A percentile compares a stretch with the other conserved stretches of the same genome.
phyloP scores from a whole-genome alignment of 1,139 yeast species.

The Candida albicans region DNA sequence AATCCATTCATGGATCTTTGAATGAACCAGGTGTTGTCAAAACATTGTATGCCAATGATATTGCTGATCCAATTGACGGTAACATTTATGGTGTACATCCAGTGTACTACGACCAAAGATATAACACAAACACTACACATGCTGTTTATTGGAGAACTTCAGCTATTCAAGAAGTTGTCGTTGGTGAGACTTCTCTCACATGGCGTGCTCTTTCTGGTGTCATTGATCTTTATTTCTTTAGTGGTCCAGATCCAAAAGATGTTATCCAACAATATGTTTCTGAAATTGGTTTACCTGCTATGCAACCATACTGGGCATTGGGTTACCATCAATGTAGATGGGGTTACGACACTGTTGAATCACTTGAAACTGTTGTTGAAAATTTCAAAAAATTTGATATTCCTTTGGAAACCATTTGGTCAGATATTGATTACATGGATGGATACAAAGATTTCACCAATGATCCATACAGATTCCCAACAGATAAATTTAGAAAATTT shows the following conservation, averaged over 20 bases:
- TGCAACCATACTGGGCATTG: constrained; percentile 26
- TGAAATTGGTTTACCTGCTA: constrained; percentile 22
- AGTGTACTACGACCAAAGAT: constrained; percentile 23
- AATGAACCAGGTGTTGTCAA: constrained; percentile 28
- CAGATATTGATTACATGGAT: constrained; percentile 28
- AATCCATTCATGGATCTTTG: constrained; percentile 28
- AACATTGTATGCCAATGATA: constrained; percentile 24
- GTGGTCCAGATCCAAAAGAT: constrained; percentile 31
- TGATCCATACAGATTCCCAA: constrained; percentile 26
- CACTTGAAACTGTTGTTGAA: constrained; percentile 19
- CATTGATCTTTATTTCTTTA: constrained; percentile 32
- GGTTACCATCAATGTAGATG: constrained; percentile 27
- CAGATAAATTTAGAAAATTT: constrained; percentile 20
- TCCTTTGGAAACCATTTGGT: constrained; percentile 26
- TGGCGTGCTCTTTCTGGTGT: constrained; percentile 31
- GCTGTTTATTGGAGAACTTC: constrained; percentile 27
- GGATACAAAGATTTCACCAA: constrained; percentile 29
- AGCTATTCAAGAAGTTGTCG: constrained; percentile 22
- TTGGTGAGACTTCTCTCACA: constrained; percentile 22
- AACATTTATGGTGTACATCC: constrained; percentile 28
- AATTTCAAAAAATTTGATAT: constrained; percentile 21
- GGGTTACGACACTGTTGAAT: constrained; percentile 22
- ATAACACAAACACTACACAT: constrained; percentile 21
- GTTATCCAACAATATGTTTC: constrained; percentile 28
- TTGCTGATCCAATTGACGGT: constrained; percentile 24